A percentile compares a stretch with the other conserved stretches of the same genome.
phyloP scores from a whole-genome alignment of 768 basidiomycete species.

The Macrolepiota dolichaula region DNA sequence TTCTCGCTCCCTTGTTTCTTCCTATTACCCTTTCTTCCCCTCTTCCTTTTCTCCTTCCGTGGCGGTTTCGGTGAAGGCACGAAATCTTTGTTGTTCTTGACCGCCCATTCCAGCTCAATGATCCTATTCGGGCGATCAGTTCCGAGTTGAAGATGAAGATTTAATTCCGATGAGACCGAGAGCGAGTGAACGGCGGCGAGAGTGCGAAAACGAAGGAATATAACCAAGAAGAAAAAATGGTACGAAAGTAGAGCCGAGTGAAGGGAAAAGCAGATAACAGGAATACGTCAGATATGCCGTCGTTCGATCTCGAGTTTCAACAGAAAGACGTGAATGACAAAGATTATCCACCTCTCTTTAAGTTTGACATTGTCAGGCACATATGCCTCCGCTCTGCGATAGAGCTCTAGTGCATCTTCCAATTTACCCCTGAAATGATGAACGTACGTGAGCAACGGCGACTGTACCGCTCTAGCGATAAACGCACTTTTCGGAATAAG shows the following conservation, averaged over 20 bases:
- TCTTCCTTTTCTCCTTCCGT: constrained; percentile 34
- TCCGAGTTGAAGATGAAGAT: not conserved
- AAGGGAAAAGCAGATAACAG: constrained; percentile 2
- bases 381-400: constrained; percentile 77
- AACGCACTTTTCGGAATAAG: constrained; percentile 75
- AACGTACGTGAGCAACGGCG: not conserved
- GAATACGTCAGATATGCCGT: constrained; percentile 30
- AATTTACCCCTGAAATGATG: constrained; percentile 62
- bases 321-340: constrained; percentile 62
- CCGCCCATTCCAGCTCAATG: constrained; percentile 78
- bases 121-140: constrained; percentile 44
- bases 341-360: constrained; percentile 84
- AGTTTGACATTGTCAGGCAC: constrained; percentile 86
- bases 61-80: constrained; percentile 54
- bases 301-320: constrained; percentile 30
- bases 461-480: not conserved
- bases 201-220: not conserved
- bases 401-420: constrained; percentile 76
- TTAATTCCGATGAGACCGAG: not conserved
- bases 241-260: constrained; percentile 37
- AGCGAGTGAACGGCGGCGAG: constrained; percentile 23
- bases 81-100: constrained; percentile 58
- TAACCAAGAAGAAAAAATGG: constrained; percentile 22
- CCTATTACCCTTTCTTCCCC: constrained; percentile 23
- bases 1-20: constrained; percentile 24